phyloP scores from a whole-genome alignment of 306 rosid species.

The Prunus campanulata region DNA sequence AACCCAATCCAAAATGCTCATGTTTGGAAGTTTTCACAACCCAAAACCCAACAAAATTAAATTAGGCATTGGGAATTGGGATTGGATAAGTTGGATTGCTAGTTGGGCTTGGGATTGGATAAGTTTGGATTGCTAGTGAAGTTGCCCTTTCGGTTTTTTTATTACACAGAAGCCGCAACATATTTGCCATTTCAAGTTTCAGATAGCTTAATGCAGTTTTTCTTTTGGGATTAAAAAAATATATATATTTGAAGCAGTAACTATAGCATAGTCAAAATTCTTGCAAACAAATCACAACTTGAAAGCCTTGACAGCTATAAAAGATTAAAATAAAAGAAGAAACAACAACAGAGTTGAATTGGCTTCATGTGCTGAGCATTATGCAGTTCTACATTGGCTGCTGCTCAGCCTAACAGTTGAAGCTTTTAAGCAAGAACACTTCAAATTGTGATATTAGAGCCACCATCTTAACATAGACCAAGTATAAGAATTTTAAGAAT shows the following conservation, averaged over 20 bases:
- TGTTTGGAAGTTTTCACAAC: neutral
- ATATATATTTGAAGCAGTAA: no score
- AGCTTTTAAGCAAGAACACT: no score
- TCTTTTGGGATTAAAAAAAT: neutral
- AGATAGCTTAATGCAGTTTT: no score
- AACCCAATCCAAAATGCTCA: neutral
- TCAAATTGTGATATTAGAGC: no score
- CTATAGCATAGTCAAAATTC: neutral
- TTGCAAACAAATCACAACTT: neutral
- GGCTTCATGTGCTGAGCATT: neutral
- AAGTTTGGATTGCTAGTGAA: no score
- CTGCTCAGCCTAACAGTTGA: no score
- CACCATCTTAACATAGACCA: no score
- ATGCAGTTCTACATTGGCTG: neutral
- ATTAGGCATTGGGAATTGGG: neutral
- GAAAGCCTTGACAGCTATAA: neutral
- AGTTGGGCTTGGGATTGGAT: no score
- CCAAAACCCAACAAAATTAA: neutral
- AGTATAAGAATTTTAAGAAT: no score
- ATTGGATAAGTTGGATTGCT: neutral
- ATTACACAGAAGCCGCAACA: neutral
- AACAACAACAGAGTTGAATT: neutral
- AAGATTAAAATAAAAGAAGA: neutral
- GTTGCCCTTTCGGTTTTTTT: neutral
- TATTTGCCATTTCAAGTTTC: neutral